Percentiles rank a stretch among this genome's conserved stretches.
These are phyloP conservation scores for Herpetospermum pedunculosum DNA, from an alignment of 306 rosid genomes.

Conservation along the genomic window DNA sequence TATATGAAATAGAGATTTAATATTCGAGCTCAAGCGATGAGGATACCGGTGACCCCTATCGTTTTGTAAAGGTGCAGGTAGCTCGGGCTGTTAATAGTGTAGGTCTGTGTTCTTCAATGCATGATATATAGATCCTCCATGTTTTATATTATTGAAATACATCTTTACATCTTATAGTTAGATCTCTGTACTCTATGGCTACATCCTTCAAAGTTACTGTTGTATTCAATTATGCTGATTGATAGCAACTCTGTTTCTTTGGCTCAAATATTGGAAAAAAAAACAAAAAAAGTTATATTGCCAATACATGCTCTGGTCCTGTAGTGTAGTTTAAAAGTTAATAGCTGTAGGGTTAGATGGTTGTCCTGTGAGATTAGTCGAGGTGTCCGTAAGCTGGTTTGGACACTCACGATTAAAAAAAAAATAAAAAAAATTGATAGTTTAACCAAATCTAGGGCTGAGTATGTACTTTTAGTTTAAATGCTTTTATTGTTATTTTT, in stretches of 20 bases:
- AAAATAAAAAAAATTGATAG: too few species aligned
- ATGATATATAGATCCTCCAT: slow-evolving; percentile 1
- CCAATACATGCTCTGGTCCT: not conserved
- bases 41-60: not conserved
- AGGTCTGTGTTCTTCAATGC: slow-evolving; percentile 5
- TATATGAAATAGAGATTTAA: slow-evolving; percentile 1
- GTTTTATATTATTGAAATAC: slow-evolving; percentile 10
- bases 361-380: too few species aligned
- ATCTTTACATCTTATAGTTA: slow-evolving; percentile 5
- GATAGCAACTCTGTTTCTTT: slow-evolving; percentile 2
- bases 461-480: not conserved
- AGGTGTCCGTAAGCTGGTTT: too few species aligned
- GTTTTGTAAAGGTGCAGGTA: slow-evolving; percentile 15
- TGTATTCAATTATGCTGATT: slow-evolving; percentile 6
- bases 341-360: too few species aligned
- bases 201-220: slow-evolving; percentile 5
- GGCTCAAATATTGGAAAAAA: not conserved
- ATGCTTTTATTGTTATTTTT: not conserved
- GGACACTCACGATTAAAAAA: too few species aligned
- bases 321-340: too few species aligned
- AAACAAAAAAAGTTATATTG: not conserved
- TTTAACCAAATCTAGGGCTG: not conserved
- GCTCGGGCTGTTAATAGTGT: slow-evolving; percentile 6
- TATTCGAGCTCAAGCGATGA: slow-evolving; percentile 1
- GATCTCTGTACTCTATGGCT: slow-evolving; percentile 6